phyloP scores from a whole-genome alignment of 202 grass and related monocot genomes.

The Cymbopogon flexuosus region DNA sequence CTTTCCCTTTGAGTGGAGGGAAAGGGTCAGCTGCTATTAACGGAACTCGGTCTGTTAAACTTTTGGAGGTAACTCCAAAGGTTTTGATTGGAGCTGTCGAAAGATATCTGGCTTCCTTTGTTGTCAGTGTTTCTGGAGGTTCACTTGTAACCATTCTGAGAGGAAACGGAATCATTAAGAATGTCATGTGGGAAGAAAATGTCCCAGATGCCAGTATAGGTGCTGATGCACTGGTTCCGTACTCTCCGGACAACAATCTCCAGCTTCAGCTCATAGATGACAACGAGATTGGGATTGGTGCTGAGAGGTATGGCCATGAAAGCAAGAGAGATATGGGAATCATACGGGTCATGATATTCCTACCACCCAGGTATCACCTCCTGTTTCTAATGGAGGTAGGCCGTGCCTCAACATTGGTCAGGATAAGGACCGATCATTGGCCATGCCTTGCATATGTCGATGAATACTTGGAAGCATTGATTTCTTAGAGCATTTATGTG shows the following conservation, averaged over 20 bases:
- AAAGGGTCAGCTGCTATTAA: slow-evolving; percentile 67
- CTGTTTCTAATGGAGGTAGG: slow-evolving; percentile 95
- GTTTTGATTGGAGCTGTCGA: slow-evolving; percentile 70
- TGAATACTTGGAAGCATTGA: slow-evolving; percentile 85
- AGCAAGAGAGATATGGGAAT: slow-evolving; percentile 65
- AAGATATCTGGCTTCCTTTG: slow-evolving; percentile 67
- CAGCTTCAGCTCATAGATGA: slow-evolving; percentile 49
- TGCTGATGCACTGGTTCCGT: slow-evolving; percentile 70
- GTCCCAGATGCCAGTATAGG: slow-evolving; percentile 35
- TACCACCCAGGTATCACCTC: slow-evolving; percentile 89
- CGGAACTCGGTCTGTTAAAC: slow-evolving; percentile 80
- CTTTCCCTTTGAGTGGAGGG: slow-evolving; percentile 64
- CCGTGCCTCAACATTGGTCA: slow-evolving; percentile 62
- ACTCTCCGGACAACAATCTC: slow-evolving; percentile 46
- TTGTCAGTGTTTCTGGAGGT: slow-evolving; percentile 59
- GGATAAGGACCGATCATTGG: slow-evolving; percentile 95
- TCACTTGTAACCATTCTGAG: slow-evolving; percentile 57
- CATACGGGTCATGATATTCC: slow-evolving; percentile 70
- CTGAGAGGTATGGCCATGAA: slow-evolving; percentile 22
- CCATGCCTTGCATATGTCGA: slow-evolving; percentile 94
- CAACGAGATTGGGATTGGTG: slow-evolving; percentile 30
- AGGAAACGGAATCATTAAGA: slow-evolving; percentile 61
- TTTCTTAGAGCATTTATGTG: slow-evolving; percentile 34
- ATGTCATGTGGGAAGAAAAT: slow-evolving; percentile 69
- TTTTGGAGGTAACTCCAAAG: slow-evolving; percentile 70